phyloP scores from a whole-genome alignment of 352 stramenopile species.

The Peronospora farinosa region DNA sequence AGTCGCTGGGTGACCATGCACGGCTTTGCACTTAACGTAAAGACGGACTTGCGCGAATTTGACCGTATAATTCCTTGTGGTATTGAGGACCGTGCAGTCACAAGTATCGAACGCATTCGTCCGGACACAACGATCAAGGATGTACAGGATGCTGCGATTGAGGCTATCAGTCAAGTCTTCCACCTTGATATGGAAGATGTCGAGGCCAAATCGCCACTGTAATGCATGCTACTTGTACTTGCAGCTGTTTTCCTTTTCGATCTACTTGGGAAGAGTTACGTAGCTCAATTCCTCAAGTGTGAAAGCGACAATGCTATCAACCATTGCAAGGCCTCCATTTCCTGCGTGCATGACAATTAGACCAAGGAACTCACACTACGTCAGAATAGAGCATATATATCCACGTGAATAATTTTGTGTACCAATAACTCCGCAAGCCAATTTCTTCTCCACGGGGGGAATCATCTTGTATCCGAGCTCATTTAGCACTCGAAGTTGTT shows the following conservation, averaged over 20 bases:
- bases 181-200: constrained; percentile 51
- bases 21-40: constrained; percentile 96
- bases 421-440: constrained; percentile 93
- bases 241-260: constrained; percentile 13
- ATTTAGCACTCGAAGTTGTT: constrained; percentile 56
- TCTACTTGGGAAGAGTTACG: constrained; percentile 14
- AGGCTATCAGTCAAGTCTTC: constrained; percentile 67
- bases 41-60: constrained; percentile 89
- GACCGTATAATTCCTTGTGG: constrained; percentile 96
- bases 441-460: constrained; percentile 84
- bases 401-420: constrained; percentile 3
- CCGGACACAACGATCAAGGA: constrained; percentile 44
- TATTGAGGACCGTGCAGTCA: constrained; percentile 88
- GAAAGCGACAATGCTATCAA: constrained; percentile 49
- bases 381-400: constrained; percentile 22
- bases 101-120: constrained; percentile 60
- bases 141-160: constrained; percentile 62
- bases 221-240: constrained; percentile 18
- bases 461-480: constrained; percentile 79
- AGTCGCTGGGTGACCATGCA: constrained; percentile 98
- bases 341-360: constrained; percentile 27
- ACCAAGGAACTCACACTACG: constrained; percentile 6
- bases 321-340: constrained; percentile 58
- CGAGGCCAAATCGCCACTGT: constrained; percentile 32
- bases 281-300: constrained; percentile 25